phyloP scores from a whole-genome alignment of 1,139 yeast species.

The Spathaspora sp. region DNA sequence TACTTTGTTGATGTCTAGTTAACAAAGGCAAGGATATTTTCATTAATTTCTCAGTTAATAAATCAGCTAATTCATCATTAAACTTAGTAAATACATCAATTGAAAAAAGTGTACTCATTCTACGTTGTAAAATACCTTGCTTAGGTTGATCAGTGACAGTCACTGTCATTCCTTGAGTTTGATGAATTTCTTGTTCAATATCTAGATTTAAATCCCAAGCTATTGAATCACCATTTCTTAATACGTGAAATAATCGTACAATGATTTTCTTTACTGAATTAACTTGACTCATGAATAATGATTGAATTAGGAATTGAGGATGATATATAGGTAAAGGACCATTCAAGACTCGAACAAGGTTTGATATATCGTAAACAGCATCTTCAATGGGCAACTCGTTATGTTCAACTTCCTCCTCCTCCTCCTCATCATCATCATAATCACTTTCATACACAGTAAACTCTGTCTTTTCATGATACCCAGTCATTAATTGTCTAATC shows the following conservation, averaged over 20 bases:
- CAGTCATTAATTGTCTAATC: slow-evolving; percentile 52
- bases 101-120: slow-evolving; percentile 11
- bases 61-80: slow-evolving; percentile 43
- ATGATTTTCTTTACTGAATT: slow-evolving; percentile 59
- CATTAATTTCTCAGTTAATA: slow-evolving; percentile 60
- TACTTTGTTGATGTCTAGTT: slow-evolving; percentile 89
- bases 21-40: slow-evolving; percentile 72
- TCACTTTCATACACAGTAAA: slow-evolving; percentile 10
- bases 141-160: slow-evolving; percentile 4
- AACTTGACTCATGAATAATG: slow-evolving; percentile 63
- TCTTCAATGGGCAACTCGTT: slow-evolving; percentile 21
- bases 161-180: slow-evolving; percentile 7
- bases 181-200: slow-evolving; percentile 20
- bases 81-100: slow-evolving; percentile 41
- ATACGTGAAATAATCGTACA: slow-evolving; percentile 47
- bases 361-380: slow-evolving; percentile 33
- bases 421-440: slow-evolving; percentile 12
- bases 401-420: slow-evolving; percentile 45
- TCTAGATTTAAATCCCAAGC: slow-evolving; percentile 39
- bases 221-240: slow-evolving; percentile 41
- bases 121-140: slow-evolving; percentile 26
- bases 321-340: slow-evolving; percentile 91
- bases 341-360: slow-evolving; percentile 73
- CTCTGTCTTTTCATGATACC: slow-evolving; percentile 18
- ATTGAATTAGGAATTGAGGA: slow-evolving; percentile 84